phyloP scores from a whole-genome alignment of 2,329 filamentous ascomycete species.

The Neofusicoccum laricinum region DNA sequence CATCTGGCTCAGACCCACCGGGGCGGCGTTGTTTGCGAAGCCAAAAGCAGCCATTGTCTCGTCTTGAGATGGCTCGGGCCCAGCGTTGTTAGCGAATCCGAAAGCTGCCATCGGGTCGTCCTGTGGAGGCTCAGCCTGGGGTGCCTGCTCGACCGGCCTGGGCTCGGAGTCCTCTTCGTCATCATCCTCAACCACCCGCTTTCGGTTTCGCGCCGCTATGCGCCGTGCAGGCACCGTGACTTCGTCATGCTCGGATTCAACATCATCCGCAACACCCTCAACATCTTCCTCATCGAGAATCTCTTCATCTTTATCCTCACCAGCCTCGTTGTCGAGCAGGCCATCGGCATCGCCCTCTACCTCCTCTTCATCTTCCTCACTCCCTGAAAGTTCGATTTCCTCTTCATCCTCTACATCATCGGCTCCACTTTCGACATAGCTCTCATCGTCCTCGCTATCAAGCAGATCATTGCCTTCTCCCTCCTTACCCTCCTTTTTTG shows the following conservation, averaged over 20 bases:
- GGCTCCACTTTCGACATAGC: constrained; percentile 41
- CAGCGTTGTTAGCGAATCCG: constrained; percentile 24
- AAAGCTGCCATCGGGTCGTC: constrained; percentile 35
- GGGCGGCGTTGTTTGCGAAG: constrained; percentile 35
- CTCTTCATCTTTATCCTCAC: constrained; percentile 29
- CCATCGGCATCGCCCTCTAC: constrained; percentile 30
- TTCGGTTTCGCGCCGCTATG: neutral
- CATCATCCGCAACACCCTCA: constrained; percentile 41
- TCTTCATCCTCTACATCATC: constrained; percentile 30
- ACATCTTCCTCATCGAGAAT: constrained; percentile 52
- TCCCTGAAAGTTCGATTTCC: constrained; percentile 44
- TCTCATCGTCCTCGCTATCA: constrained; percentile 55
- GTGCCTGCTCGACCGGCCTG: neutral
- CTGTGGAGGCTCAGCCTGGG: constrained; percentile 19
- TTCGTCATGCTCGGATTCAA: neutral
- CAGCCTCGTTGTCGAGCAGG: constrained; percentile 42
- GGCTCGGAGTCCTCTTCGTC: constrained; percentile 23
- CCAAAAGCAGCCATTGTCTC: constrained; percentile 39
- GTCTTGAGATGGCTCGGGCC: constrained; percentile 20
- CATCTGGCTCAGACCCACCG: constrained; percentile 78
- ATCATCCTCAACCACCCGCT: constrained; percentile 25
- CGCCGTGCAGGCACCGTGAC: neutral
- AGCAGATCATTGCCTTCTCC: constrained; percentile 45
- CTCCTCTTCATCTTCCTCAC: constrained; percentile 36
- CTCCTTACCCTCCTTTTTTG: constrained; percentile 59